Percentiles rank a stretch among this genome's conserved stretches.
Evolutionary conservation across 371 early-diverging fungal species (phyloP).

Genomic region (Rhizopus sp.): DNA sequence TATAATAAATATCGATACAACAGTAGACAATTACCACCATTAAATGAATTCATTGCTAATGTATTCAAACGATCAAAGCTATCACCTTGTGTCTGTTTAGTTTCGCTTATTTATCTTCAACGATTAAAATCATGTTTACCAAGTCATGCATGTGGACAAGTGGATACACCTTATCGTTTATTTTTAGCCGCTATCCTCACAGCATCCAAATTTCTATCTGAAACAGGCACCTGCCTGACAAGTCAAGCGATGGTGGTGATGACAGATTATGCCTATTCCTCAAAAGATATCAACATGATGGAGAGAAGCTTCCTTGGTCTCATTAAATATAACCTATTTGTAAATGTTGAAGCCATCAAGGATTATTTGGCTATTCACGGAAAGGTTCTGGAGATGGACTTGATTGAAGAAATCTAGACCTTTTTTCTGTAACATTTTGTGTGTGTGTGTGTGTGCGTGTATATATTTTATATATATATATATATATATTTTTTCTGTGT

Average conservation of each 20-base stretch:
- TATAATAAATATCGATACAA: constrained; percentile 7
- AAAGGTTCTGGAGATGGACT: constrained; percentile 48
- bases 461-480: no score
- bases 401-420: constrained; percentile 30
- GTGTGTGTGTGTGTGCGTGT: no score
- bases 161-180: constrained; percentile 77
- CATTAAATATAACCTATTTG: constrained; percentile 50
- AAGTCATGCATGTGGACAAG: constrained; percentile 65
- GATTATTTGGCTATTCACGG: constrained; percentile 50
- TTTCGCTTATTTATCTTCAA: constrained; percentile 74
- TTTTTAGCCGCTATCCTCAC: constrained; percentile 73
- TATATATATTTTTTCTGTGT: no score
- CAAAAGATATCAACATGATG: constrained; percentile 61
- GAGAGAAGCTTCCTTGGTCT: constrained; percentile 51
- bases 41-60: constrained; percentile 44
- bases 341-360: constrained; percentile 44
- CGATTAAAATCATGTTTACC: constrained; percentile 68
- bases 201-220: constrained; percentile 67
- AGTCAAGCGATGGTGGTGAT: constrained; percentile 64
- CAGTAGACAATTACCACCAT: constrained; percentile 31
- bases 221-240: constrained; percentile 59
- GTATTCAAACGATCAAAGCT: constrained; percentile 44
- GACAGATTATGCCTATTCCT: constrained; percentile 62
- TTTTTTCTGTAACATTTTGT: no score
- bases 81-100: constrained; percentile 55